Evolutionary conservation across 2,329 filamentous ascomycete genomes (phyloP).

Genomic region (Coccinonectria pachysandricola): DNA sequence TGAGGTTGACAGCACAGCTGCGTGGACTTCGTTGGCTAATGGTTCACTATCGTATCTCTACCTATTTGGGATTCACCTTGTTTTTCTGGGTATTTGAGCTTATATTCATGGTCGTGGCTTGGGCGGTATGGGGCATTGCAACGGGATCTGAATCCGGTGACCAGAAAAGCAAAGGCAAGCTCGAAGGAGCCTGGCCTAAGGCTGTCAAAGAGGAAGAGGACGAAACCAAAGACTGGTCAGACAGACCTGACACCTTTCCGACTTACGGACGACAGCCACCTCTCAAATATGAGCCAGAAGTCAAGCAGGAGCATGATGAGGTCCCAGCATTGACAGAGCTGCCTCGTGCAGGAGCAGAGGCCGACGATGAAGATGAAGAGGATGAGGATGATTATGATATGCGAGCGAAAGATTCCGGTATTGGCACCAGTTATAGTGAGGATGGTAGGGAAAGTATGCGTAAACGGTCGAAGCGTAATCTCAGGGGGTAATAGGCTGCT

Average conservation of each 20-base stretch:
- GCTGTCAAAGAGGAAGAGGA: slow-evolving; percentile 12
- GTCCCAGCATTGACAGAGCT: slow-evolving; percentile 24
- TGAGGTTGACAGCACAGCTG: slow-evolving; percentile 66
- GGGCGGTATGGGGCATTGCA: slow-evolving; percentile 42
- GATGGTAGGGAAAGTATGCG: slow-evolving; percentile 23
- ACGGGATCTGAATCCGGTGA: slow-evolving; percentile 8
- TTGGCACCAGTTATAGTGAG: slow-evolving; percentile 44
- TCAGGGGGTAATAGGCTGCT: slow-evolving; percentile 6
- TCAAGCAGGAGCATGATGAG: slow-evolving; percentile 26
- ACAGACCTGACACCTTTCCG: slow-evolving; percentile 34
- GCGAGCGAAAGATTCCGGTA: slow-evolving; percentile 33
- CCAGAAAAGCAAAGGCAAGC: slow-evolving; percentile 4
- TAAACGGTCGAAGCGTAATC: slow-evolving; percentile 19
- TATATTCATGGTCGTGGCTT: slow-evolving; percentile 53
- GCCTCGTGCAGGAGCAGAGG: slow-evolving; percentile 28
- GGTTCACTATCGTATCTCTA: slow-evolving; percentile 68
- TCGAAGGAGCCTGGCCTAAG: slow-evolving; percentile 5
- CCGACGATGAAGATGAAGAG: slow-evolving; percentile 37
- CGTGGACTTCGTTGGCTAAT: slow-evolving; percentile 73
- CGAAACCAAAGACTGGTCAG: slow-evolving; percentile 23
- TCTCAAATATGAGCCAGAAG: slow-evolving; percentile 29
- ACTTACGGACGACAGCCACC: slow-evolving; percentile 31
- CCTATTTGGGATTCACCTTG: slow-evolving; percentile 57
- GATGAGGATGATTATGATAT: slow-evolving; percentile 21
- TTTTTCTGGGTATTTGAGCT: slow-evolving; percentile 73